Base-by-base conservation (phyloP, 2,329 filamentous ascomycete species). In the Colletotrichum neosansevieriae region DNA sequence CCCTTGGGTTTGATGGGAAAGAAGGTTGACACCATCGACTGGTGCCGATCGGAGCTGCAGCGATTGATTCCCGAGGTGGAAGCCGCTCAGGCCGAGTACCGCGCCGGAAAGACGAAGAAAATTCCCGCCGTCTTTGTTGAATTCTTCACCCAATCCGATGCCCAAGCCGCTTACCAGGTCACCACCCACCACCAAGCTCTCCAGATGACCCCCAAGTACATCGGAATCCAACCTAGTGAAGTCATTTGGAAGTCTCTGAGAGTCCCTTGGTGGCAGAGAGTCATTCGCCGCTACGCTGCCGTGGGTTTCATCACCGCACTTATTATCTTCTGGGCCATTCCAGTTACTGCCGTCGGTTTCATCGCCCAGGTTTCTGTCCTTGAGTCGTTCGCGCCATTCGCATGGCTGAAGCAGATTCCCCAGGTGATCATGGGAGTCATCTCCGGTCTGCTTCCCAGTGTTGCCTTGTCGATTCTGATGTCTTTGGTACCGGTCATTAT, bases 1-100 rank as follows among this genome's bases (percentile, higher is more conserved):
- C 58, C 45, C 10, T 24, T 72, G 38, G 85, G 85, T 10, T 77
- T 90, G 10, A 82, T 93, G 71, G 93, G 93, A 72, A 89, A 92
- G 79, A 94, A 95, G 81, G 94, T 98, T 15, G 96, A 99, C 80
- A 96, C 94, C 0, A 98, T 99, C 78, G 89, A 95, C 70, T 98
- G 92, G 92, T 92, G 90, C 71, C 92, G 96, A 58, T 82, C 85
- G 2, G 89, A 94, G 78, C 86, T 97, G 45, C 86, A 89, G 74
- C 88, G 88, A 68, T 86, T 95, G 50, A 91, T 90, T 63, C 90
- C 92, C 0, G 85, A 91, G 69, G 89, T 93, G 45, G 86, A 92
- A 57, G 83, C 87, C 47, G 85, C 89, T 24, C 93, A 96, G 77
- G 85, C 84, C 45, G 84, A 86, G 56, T 92, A 95, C 76, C 86